Percentiles rank a stretch among this genome's conserved stretches.
Conservation (phyloP, 306 rosid genomes). For the Alnus rubra region DNA sequence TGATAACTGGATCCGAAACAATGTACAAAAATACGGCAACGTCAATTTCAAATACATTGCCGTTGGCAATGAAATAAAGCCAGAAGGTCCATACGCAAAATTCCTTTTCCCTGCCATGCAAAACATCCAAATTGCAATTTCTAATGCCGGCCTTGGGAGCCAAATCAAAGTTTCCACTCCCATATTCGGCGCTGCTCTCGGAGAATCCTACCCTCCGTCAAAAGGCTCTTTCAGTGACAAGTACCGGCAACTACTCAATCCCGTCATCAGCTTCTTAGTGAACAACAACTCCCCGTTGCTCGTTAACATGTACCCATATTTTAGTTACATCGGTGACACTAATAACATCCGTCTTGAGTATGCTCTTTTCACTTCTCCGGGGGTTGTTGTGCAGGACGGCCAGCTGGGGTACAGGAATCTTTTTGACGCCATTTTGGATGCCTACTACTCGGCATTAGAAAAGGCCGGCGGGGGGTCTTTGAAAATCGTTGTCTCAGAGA, state of each 20-base stretch:
- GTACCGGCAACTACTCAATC: constrained; percentile 18
- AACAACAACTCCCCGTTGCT: constrained; percentile 33
- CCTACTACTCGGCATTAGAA: constrained; percentile 42
- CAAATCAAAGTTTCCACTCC: constrained; percentile 46
- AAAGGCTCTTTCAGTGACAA: constrained; percentile 25
- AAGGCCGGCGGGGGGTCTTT: constrained; percentile 34
- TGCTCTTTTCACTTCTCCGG: constrained; percentile 34
- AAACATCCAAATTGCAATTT: constrained; percentile 41
- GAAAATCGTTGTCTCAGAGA: constrained; percentile 44
- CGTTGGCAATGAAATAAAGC: constrained; percentile 51
- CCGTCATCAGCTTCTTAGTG: constrained; percentile 30
- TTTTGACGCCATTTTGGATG: constrained; percentile 45
- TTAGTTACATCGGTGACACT: constrained; percentile 21
- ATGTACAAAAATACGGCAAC: constrained; percentile 23
- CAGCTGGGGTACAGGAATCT: constrained; percentile 34
- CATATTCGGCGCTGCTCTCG: constrained; percentile 16
- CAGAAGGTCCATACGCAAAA: constrained; percentile 1
- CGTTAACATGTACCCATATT: constrained; percentile 41
- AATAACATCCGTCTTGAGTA: constrained; percentile 20
- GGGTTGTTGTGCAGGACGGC: constrained; percentile 34
- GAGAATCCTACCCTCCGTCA: constrained; percentile 47
- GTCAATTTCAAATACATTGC: constrained; percentile 52
- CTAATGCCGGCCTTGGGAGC: constrained; percentile 22
- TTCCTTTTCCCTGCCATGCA: constrained; percentile 43
- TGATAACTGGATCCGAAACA: constrained; percentile 37